These are phyloP conservation scores for Cytospora chrysosperma DNA, from an alignment of 2,329 filamentous ascomycete genomes.

Conservation along the genomic window DNA sequence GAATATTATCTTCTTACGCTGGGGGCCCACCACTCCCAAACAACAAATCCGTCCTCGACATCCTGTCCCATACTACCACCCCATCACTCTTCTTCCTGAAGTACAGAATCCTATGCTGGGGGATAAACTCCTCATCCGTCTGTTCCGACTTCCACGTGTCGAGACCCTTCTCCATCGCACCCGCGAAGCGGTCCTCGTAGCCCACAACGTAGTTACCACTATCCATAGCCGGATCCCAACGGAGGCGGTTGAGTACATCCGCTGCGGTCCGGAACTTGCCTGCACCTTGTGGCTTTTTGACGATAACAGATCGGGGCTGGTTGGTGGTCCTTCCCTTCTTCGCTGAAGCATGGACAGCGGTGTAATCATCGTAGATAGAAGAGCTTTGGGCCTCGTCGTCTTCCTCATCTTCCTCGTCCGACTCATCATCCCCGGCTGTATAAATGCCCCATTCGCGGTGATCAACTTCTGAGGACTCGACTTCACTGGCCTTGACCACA, in stretches of 20 bases:
- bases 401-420: slow-evolving; percentile 43
- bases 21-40: slow-evolving; percentile 50
- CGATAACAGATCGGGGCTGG: slow-evolving; percentile 20
- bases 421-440: slow-evolving; percentile 37
- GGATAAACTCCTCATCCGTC: slow-evolving; percentile 66
- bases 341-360: slow-evolving; percentile 5
- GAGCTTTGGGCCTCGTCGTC: slow-evolving; percentile 31
- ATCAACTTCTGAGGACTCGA: slow-evolving; percentile 47
- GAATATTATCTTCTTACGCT: not conserved
- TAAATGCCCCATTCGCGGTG: slow-evolving; percentile 50
- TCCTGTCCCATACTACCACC: slow-evolving; percentile 56
- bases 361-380: slow-evolving; percentile 11
- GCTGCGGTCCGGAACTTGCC: slow-evolving; percentile 55
- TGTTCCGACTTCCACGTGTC: slow-evolving; percentile 60
- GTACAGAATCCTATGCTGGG: slow-evolving; percentile 62
- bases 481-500: slow-evolving; percentile 38
- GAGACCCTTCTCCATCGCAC: slow-evolving; percentile 52
- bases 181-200: slow-evolving; percentile 61
- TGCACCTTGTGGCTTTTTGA: slow-evolving; percentile 34
- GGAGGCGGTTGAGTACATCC: slow-evolving; percentile 59
- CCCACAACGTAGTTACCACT: slow-evolving; percentile 55
- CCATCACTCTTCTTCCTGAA: slow-evolving; percentile 55
- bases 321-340: slow-evolving; percentile 27
- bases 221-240: slow-evolving; percentile 50
- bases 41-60: slow-evolving; percentile 51